Evolutionary conservation across 805 yeast genomes (phyloP), one percentile per base, ranked within the genome.

Genomic region (Nematodospora valgi): DNA sequence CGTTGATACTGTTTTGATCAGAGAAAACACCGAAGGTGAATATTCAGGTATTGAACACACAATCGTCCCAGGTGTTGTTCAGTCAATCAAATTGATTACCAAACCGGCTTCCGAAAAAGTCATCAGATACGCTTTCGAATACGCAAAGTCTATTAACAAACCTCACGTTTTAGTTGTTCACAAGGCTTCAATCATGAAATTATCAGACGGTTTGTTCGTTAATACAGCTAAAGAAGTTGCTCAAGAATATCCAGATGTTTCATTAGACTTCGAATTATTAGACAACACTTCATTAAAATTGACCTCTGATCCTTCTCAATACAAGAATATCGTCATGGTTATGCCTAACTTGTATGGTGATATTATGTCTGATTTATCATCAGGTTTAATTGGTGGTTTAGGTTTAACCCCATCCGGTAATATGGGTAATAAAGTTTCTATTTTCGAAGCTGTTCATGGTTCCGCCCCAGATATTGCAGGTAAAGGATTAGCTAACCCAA

Each of bases 271-370:
- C 41, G 98, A 93, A 73, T 73, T 89, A 58, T 84, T 93, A 57
- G 98, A 93, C 72, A 91, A 89, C 78, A 87, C 97, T 52, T 89
- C 95, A 29, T 74, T 93, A 65, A 83, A 78, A 65, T 78, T 88
- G 62, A 94, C 94, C 51, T 73, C 85, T 44, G 88, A 91, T 68
- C 98, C 98, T 49, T 64, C 76, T 39, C 81, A 81, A 53, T 91
- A 88, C 80, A 74, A 82, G 67, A 78, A 86, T 54, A 81, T 83
- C 41, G 98, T 93, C 57, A 80, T 80, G 86, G 98, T 93, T 52
- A 93, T 94, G 96, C 98, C 98, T 58, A 93, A 93, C 82, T 78
- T 93, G 67, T 93, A 93, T 70, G 98, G 98, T 78, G 98, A 93
- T 68, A 93, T 93, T 69, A 82, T 93, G 83, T 91, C 98, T 47